Evolutionary conservation across 306 rosid species (phyloP).

Genomic region (Cicer bijugum): DNA sequence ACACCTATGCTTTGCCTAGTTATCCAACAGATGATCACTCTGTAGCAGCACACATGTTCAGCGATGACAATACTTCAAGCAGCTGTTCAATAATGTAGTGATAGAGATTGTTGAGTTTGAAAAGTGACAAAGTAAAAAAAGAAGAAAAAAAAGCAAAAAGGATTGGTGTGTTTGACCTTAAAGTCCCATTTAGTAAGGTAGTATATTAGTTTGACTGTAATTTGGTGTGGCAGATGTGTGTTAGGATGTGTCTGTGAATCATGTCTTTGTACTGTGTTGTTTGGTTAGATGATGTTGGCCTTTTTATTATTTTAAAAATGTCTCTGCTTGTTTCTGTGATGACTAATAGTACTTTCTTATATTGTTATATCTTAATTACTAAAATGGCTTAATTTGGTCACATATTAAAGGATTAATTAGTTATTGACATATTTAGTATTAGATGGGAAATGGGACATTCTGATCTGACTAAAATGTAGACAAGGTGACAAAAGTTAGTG

Average conservation of each 20-base stretch:
- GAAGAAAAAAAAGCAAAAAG: constrained; percentile 3
- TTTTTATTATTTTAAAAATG: constrained; percentile 30
- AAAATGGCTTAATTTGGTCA: no score
- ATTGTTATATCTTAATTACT: not conserved
- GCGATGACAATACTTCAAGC: constrained; percentile 73
- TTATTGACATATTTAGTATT: no score
- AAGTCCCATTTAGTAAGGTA: constrained; percentile 36
- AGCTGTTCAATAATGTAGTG: constrained; percentile 81
- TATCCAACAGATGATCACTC: constrained; percentile 48
- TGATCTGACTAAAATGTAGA: constrained; percentile 24
- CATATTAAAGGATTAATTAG: no score
- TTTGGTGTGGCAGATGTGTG: constrained; percentile 44
- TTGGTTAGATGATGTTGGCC: constrained; percentile 41
- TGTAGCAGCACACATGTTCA: constrained; percentile 78
- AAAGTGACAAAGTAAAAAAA: not conserved
- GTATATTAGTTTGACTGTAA: constrained; percentile 52
- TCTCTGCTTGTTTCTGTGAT: constrained; percentile 28
- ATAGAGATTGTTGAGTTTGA: constrained; percentile 45
- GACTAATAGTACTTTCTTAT: constrained; percentile 11
- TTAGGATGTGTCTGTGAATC: constrained; percentile 41
- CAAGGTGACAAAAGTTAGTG: constrained; percentile 46
- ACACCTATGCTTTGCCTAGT: constrained; percentile 48
- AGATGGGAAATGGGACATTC: constrained; percentile 28
- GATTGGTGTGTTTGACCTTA: constrained; percentile 44
- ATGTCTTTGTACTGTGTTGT: constrained; percentile 44